Conservation (phyloP, 192 early-diverging fungal genomes). For the Diversispora epigaea region DNA sequence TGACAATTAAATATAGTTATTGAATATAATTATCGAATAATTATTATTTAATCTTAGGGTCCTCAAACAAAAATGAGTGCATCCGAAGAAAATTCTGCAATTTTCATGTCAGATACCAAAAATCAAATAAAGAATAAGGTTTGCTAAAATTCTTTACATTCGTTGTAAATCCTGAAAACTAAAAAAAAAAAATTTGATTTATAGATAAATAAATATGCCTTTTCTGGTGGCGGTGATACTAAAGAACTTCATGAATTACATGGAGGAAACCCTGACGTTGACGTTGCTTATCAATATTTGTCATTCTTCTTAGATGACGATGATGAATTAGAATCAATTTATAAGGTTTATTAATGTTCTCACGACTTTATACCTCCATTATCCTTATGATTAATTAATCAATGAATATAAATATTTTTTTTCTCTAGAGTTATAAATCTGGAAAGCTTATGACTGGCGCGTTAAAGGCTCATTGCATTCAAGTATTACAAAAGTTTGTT, state of each 20-base stretch:
- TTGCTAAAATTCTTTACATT: background rate
- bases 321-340: constrained; percentile 72
- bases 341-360: constrained; percentile 33
- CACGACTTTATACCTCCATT: background rate
- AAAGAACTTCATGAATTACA: constrained; percentile 76
- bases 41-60: constrained; percentile 53
- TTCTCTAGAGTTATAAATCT: constrained; percentile 62
- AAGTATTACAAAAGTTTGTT: constrained; percentile 77
- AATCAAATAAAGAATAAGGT: constrained; percentile 94
- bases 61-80: constrained; percentile 93
- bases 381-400: background rate
- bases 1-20: constrained; percentile 2
- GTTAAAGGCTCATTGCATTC: constrained; percentile 87
- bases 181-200: background rate
- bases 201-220: constrained; percentile 88
- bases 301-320: constrained; percentile 95
- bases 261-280: constrained; percentile 94
- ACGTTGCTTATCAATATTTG: constrained; percentile 93
- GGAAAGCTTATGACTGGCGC: constrained; percentile 87
- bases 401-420: background rate
- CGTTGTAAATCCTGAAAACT: background rate
- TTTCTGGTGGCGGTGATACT: constrained; percentile 88
- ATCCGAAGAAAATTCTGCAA: constrained; percentile 83
- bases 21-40: background rate
- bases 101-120: constrained; percentile 89